Percentiles rank a stretch among this genome's conserved stretches.
These are phyloP conservation scores for Sporothrix protearum DNA, from an alignment of 2,329 filamentous ascomycete species.

Conservation along the genomic window DNA sequence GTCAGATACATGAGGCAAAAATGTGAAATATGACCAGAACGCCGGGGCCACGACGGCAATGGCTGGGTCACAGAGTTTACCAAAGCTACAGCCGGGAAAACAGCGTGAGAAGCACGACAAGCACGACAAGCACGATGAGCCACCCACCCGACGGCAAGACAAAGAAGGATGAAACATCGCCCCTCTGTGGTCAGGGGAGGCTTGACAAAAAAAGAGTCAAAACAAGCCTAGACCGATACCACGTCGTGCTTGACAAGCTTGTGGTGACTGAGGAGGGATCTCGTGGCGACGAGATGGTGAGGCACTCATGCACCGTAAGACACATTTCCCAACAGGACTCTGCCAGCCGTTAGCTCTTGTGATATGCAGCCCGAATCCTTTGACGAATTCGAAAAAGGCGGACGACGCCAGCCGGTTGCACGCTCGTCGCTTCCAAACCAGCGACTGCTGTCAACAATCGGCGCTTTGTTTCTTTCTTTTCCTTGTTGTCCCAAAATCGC, in stretches of 20 bases:
- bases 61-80: background rate
- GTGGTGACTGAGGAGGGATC: background rate
- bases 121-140: background rate
- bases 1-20: background rate
- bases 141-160: background rate
- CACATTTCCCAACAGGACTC: background rate
- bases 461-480: background rate
- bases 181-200: background rate
- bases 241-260: background rate
- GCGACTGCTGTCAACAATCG: background rate
- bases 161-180: constrained; percentile 1
- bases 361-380: background rate
- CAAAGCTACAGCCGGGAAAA: background rate
- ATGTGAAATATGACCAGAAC: constrained; percentile 6
- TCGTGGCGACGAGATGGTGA: too few relatives aligned
- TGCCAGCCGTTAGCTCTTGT: background rate
- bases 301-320: background rate
- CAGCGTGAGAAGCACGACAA: background rate
- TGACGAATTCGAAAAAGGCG: background rate
- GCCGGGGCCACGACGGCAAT: background rate
- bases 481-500: background rate
- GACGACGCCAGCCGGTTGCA: background rate
- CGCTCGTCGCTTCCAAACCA: background rate
- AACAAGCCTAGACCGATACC: background rate
- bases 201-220: background rate